These are phyloP conservation scores for Nakazawaea ishiwadae DNA, from an alignment of 805 yeast genomes.

Conservation along the genomic window DNA sequence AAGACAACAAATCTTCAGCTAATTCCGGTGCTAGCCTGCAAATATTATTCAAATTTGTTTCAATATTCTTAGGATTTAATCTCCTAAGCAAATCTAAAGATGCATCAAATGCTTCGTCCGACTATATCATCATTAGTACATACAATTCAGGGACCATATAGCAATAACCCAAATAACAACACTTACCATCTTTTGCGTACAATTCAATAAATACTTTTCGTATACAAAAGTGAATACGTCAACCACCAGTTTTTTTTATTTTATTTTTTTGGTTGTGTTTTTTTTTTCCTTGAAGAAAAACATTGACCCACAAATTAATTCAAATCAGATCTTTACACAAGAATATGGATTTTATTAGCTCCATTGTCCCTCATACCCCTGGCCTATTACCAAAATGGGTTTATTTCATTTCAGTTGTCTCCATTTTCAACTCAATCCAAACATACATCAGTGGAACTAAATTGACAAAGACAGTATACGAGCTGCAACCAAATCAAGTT, in stretches of 20 bases:
- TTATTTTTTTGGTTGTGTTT: too few species aligned
- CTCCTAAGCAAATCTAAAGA: constrained; percentile 76
- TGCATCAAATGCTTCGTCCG: constrained; percentile 62
- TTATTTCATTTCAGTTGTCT: constrained; percentile 67
- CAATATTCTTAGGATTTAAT: constrained; percentile 60
- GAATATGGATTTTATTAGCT: not conserved
- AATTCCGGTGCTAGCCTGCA: constrained; percentile 59
- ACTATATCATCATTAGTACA: too few species aligned
- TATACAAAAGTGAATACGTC: not conserved
- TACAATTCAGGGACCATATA: too few species aligned
- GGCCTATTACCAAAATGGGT: constrained; percentile 76
- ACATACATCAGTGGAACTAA: constrained; percentile 71
- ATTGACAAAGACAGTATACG: constrained; percentile 79
- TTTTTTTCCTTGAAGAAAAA: too few species aligned
- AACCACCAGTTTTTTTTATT: not conserved
- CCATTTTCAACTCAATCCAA: constrained; percentile 86
- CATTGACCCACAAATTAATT: not conserved
- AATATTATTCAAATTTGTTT: constrained; percentile 37
- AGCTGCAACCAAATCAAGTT: constrained; percentile 54
- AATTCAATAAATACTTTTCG: too few species aligned
- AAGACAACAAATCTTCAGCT: constrained; percentile 81
- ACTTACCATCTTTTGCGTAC: too few species aligned
- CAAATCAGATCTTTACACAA: not conserved
- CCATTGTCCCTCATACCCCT: constrained; percentile 36
- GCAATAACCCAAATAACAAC: too few species aligned